These are phyloP conservation scores for Calonectria multiphialidica DNA, from an alignment of 2,329 filamentous ascomycete genomes.

Conservation along the genomic window DNA sequence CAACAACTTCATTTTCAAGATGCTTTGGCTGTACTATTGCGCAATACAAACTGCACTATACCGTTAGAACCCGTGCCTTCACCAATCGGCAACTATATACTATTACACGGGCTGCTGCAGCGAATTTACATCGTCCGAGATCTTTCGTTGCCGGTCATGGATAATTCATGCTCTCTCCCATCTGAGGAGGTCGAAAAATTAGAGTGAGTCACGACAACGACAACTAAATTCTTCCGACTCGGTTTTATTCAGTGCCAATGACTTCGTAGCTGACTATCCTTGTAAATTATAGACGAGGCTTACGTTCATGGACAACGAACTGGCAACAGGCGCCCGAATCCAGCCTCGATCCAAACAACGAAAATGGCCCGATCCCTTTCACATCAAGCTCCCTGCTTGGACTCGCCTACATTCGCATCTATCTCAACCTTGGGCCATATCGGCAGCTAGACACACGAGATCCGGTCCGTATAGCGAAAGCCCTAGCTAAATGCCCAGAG, in stretches of 20 bases:
- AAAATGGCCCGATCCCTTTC: conserved; percentile 55
- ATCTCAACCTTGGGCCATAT: conserved; percentile 58
- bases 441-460: conserved; percentile 58
- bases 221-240: background rate
- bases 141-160: conserved; percentile 49
- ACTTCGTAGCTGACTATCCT: background rate
- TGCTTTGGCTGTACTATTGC: conserved; percentile 48
- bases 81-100: conserved; percentile 52
- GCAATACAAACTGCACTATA: conserved; percentile 42
- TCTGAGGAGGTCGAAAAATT: conserved; percentile 52
- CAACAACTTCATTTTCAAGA: conserved; percentile 53
- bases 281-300: conserved; percentile 40
- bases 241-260: background rate
- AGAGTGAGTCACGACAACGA: conserved; percentile 42
- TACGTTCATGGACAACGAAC: conserved; percentile 52
- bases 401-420: conserved; percentile 60
- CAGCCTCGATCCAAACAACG: conserved; percentile 54
- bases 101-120: conserved; percentile 52
- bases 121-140: conserved; percentile 54
- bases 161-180: conserved; percentile 47
- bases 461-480: conserved; percentile 52
- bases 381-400: conserved; percentile 60
- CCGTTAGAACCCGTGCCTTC: conserved; percentile 51
- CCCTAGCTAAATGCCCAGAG: conserved; percentile 50
- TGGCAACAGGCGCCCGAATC: conserved; percentile 55